Conservation (phyloP, 371 early-diverging fungal genomes). For the Syncephalastrum contaminatum region DNA sequence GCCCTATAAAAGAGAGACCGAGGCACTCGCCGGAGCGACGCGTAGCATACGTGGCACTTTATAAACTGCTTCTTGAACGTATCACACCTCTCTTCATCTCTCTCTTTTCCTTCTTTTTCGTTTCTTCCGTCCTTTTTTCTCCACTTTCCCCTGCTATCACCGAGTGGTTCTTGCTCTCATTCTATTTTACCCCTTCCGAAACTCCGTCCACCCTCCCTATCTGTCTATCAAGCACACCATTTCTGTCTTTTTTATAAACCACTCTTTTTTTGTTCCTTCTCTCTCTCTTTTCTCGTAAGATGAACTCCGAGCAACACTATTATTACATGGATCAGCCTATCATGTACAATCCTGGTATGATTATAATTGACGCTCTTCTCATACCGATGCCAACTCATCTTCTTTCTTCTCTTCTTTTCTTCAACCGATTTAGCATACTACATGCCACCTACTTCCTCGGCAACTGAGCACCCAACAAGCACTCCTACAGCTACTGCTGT, state of each 20-base stretch:
- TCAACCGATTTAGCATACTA: no score
- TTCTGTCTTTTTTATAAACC: slow-evolving; percentile 5
- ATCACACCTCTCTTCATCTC: slow-evolving; percentile 4
- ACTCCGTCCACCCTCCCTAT: slow-evolving; percentile 2
- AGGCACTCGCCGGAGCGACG: not conserved
- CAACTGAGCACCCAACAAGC: not conserved
- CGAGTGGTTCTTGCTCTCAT: not conserved
- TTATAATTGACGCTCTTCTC: not conserved
- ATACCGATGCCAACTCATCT: not conserved
- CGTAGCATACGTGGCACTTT: slow-evolving; percentile 9
- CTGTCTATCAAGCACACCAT: not conserved
- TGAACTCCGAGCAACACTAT: slow-evolving; percentile 32
- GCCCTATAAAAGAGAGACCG: not conserved
- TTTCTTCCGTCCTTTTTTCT: slow-evolving; percentile 8
- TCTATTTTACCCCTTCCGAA: not conserved
- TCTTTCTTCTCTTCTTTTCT: not conserved
- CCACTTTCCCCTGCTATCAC: not conserved
- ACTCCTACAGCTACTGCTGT: slow-evolving; percentile 5
- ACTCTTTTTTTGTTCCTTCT: slow-evolving; percentile 8
- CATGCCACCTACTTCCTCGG: no score
- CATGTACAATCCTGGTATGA: slow-evolving; percentile 33
- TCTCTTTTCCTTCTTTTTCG: slow-evolving; percentile 10
- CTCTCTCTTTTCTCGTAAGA: slow-evolving; percentile 6
- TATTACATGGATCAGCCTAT: slow-evolving; percentile 23
- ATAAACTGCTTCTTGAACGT: not conserved